Conservation (phyloP, 148 eudicot species). For the Limonium bicolor region DNA sequence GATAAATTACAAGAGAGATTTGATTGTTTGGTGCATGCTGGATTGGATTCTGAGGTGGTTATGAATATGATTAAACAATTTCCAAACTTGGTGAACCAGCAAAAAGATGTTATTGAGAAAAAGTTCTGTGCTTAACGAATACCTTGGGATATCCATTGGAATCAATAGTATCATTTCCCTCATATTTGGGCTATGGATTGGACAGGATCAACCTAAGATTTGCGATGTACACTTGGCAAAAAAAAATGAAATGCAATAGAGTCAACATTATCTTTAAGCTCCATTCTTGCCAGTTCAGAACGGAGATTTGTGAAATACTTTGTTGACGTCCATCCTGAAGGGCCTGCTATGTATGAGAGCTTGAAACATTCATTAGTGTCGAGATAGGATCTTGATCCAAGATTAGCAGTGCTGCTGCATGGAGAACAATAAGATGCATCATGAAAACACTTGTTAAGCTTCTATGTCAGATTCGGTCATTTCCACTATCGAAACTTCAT, state of each 20-base stretch:
- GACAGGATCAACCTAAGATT: slow-evolving; percentile 49
- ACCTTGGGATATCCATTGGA: slow-evolving; percentile 53
- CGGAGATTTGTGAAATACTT: slow-evolving; percentile 19
- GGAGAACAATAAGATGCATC: too few species aligned
- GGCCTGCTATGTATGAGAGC: too few species aligned
- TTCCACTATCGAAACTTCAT: too few species aligned
- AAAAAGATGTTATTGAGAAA: slow-evolving; percentile 26
- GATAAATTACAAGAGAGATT: slow-evolving; percentile 60
- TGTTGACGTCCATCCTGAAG: slow-evolving; percentile 46
- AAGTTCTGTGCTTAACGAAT: slow-evolving; percentile 44
- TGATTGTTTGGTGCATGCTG: slow-evolving; percentile 53
- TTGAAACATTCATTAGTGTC: too few species aligned
- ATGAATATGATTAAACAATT: slow-evolving; percentile 28
- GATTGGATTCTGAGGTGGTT: slow-evolving; percentile 34
- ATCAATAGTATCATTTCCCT: slow-evolving; percentile 32
- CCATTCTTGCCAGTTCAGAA: slow-evolving; percentile 33
- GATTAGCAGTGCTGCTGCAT: too few species aligned
- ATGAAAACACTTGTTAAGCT: too few species aligned
- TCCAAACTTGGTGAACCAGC: slow-evolving; percentile 49
- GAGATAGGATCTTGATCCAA: too few species aligned
- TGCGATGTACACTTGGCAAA: slow-evolving; percentile 62
- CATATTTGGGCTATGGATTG: slow-evolving; percentile 20
- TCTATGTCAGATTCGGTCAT: too few species aligned
- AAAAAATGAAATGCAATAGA: slow-evolving; percentile 17
- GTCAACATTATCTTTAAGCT: slow-evolving; percentile 29